Base-by-base conservation (phyloP, 1,139 yeast genomes). In the Kurtzmaniella quercitrusa region DNA sequence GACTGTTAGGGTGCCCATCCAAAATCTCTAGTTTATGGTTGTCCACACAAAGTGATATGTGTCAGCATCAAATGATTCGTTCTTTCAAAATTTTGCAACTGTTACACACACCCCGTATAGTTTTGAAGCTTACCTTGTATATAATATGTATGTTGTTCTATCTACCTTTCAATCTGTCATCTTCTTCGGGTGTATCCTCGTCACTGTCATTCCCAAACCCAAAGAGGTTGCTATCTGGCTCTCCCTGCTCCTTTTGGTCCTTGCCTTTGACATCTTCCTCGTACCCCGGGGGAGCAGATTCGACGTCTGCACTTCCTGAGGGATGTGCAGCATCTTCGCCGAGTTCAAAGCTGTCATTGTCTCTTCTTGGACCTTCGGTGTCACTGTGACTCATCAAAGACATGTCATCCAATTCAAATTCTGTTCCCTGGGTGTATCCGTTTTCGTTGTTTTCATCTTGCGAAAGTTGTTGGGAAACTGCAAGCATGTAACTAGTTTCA, bases 381-480 rank as follows among this genome's bases (percentile, higher is more conserved):
- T 78, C 82, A 42, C 69, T 65, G 49, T 72, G 77, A 51, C 77
- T 71, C 61, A 82, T 59, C 43, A 86, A 77, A 41, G 86, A 82
- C 45, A 85, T 64, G 55, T 85, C 93, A 55, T 85, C 91, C 48
- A 85, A 72, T 57, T 85, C 93, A 57, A 85, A 85, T 53, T 85
- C 94, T 58, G 67, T 66, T 10, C 70, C 72, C 23, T 64, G 68
- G 37, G 58, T 63, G 40, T 57, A 64, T n/a, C 66, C 66, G 9
- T 50, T 56, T 40, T 82, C 87, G 12, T 46, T 53, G 14, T 52
- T 60, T 34, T 68, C 77, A 48, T 83, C 90, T 34, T 91, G 88
- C 23, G 97, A 87, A 45, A 93, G 71, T 67, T 94, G 98, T 47
- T 89, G 90, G 3, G 97, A 89, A 54, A 91, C 91, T 16, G 98